Evolutionary conservation across 345 rosid species (phyloP), one percentile per base, ranked within the genome.

Genomic region (Ceriops decandra): DNA sequence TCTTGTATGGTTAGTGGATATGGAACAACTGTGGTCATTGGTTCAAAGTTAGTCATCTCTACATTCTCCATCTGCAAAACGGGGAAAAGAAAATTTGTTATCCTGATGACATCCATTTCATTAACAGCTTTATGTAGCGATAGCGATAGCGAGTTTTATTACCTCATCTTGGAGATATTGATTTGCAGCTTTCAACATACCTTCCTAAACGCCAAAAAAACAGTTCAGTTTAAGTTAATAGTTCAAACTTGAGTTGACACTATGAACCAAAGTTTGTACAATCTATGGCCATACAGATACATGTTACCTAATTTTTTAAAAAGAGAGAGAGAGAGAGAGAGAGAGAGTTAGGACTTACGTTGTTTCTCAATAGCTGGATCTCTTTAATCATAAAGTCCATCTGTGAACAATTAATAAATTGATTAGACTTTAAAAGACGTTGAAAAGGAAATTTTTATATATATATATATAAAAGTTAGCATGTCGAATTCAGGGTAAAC

Each of bases 311-410:
- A 10, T 16, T 8, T 36, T 8, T 7, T 7, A 36, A 36, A 36
- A 9, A 28, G 3, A 28, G 3, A 28, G 30, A 28, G 3, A 24
- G 26, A 24, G 3, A 28, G 30, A 28, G 17, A 28, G 8, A 31
- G 17, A 7, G 15, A 20, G 20, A 8, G 0, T 7, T 6, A 13
- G 56, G 26, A 63, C 73, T 71, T 63, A 90, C 98, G 87, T 86
- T 92, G 64, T 82, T 85, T 88, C 89, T 88, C 82, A 90, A 57
- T 24, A 75, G 75, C 74, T 92, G 86, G 74, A 92, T 92, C 81
- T 92, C 96, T 79, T 88, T 92, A 76, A 79, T 72, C 86, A 92
- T 82, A 11, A 83, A 66, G 32, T 90, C 95, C 96, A 90, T 90
- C 98, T 92, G 81, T 49, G 68, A 36, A 20, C 49, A 64, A 57